A percentile compares a stretch with the other conserved stretches of the same genome.
These are phyloP conservation scores for Salisapilia sapeloensis DNA, from an alignment of 352 stramenopile genomes.

Conservation along the genomic window DNA sequence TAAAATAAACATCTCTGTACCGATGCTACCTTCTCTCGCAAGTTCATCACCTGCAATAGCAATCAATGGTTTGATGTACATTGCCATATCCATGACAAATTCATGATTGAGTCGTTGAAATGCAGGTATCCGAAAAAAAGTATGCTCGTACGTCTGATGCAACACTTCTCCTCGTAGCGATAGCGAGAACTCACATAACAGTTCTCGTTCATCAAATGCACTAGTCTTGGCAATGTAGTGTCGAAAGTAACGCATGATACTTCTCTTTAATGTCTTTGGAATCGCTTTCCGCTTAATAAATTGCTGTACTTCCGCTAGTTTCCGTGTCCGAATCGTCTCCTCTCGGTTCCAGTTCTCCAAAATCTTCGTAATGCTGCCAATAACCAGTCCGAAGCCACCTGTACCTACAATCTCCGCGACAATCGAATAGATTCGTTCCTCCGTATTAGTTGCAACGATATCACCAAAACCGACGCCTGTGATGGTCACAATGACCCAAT, in stretches of 20 bases:
- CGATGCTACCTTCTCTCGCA: constrained; percentile 36
- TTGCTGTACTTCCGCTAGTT: constrained; percentile 42
- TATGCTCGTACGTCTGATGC: constrained; percentile 56
- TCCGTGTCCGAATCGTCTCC: constrained; percentile 21
- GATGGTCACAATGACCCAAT: constrained; percentile 72
- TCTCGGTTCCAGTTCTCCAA: constrained; percentile 65
- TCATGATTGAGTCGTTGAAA: constrained; percentile 53
- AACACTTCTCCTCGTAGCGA: constrained; percentile 57
- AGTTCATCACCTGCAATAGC: constrained; percentile 45
- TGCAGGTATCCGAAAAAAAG: constrained; percentile 54
- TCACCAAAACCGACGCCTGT: constrained; percentile 75
- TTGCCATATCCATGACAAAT: constrained; percentile 73
- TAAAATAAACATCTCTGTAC: constrained; percentile 72
- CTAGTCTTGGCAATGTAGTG: constrained; percentile 71
- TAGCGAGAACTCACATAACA: constrained; percentile 60
- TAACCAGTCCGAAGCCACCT: constrained; percentile 62
- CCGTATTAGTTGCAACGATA: constrained; percentile 47
- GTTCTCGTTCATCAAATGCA: constrained; percentile 52
- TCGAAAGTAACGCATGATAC: constrained; percentile 50
- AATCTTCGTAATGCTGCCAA: constrained; percentile 74
- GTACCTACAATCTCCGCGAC: constrained; percentile 54
- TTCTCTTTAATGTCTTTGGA: constrained; percentile 23
- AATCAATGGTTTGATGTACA: constrained; percentile 74
- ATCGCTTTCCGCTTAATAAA: constrained; percentile 49
- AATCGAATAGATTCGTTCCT: constrained; percentile 57